These are phyloP conservation scores for Alternaria sp. DNA, from an alignment of 2,329 filamentous ascomycete genomes.

Conservation along the genomic window DNA sequence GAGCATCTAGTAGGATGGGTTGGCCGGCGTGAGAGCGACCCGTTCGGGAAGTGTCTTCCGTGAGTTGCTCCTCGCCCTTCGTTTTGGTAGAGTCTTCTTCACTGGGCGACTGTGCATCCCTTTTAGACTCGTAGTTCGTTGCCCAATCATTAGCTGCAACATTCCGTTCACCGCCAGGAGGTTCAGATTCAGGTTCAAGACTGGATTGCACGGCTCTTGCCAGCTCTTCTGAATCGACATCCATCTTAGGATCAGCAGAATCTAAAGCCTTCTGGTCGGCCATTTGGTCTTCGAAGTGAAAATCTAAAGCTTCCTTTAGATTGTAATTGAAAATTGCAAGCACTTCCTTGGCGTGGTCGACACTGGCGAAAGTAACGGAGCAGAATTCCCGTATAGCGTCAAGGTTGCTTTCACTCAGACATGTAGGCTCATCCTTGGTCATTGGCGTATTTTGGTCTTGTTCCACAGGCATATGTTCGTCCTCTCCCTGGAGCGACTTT, in stretches of 20 bases:
- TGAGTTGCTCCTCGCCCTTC: neutral
- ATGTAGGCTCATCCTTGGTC: neutral
- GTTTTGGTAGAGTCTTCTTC: neutral
- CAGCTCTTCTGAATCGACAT: neutral
- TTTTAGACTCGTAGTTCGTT: neutral
- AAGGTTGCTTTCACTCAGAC: neutral
- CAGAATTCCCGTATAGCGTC: neutral
- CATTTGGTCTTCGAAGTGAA: neutral
- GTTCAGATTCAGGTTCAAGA: neutral
- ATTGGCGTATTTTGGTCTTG: neutral
- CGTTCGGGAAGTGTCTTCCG: neutral
- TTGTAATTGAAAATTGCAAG: neutral
- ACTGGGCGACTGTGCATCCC: neutral
- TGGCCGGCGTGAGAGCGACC: slow-evolving; percentile 6
- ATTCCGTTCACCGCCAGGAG: neutral
- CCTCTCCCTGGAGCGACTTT: neutral
- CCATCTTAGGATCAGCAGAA: no score
- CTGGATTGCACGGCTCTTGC: neutral
- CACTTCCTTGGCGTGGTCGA: neutral
- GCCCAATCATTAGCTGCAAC: neutral
- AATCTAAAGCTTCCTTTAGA: neutral
- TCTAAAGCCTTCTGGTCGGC: neutral
- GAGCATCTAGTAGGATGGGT: neutral
- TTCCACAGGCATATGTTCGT: neutral
- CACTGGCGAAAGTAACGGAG: neutral